Base-by-base conservation (phyloP, 768 basidiomycete genomes). In the Boletus rubescentipes region DNA sequence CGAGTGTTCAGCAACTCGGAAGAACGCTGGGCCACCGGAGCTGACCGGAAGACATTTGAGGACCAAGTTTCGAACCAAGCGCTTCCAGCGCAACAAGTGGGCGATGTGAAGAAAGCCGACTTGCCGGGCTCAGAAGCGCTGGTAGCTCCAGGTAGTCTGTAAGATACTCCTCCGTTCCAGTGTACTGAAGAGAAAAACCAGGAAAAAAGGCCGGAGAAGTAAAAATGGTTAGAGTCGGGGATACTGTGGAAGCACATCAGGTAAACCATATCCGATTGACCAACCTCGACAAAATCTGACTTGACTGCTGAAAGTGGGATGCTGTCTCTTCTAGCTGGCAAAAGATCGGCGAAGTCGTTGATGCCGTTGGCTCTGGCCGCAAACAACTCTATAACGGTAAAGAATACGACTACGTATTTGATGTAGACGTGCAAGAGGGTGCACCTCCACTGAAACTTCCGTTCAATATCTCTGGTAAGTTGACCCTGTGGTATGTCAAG, bases 371-470 rank as follows among this genome's bases (percentile, higher is more conserved):
- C 21, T 84, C 87, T 34, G 84, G 84, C n/a, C 80, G 93, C 53
- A 95, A 91, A 71, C 91, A 95, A 71, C 79, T 97, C n/a, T 88
- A 89, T 65, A 72, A 93, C 61, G 97, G 97, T 16, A 87, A 87
- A 66, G 96, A 98, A 72, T 99, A 95, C 66, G 97, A 99, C 72
- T 97, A 97, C 64, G 96, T 99, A n/a, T 98, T 98, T 64, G 95
- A 97, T 65, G 95, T 99, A 34, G 97, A 98, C 64, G 87, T 98
- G 26, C 81, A 92, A 64, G 96, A 97, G 55, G 95, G 94, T 3
- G 85, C 83, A 15, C 95, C 96, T 11, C 87, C 95, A 8, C 76
- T 98, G 59, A 98, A 98, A 66, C 79, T 99, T 20, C 96, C 96
- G 0, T 98, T 91, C 70, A 98, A 98, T 67, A 84, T 82, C 23